Percentiles rank a stretch among this genome's conserved stretches.
Evolutionary conservation across 768 basidiomycete genomes (phyloP).

Genomic region (Hysterangium stoloniferum): DNA sequence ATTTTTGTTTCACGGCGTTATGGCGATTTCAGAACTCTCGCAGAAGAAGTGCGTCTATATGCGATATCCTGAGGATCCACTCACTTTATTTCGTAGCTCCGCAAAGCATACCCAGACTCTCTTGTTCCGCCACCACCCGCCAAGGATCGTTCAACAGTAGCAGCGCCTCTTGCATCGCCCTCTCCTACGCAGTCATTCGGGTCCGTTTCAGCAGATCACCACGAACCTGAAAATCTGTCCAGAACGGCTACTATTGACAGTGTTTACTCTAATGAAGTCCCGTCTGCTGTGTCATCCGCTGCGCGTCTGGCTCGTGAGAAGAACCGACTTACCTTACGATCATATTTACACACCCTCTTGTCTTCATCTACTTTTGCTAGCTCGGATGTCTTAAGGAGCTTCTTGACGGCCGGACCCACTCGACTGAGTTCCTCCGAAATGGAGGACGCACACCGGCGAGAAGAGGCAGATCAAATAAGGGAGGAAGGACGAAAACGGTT

Average conservation of each 20-base stretch:
- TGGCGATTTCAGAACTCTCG: conserved; percentile 89
- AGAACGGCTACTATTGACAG: not conserved
- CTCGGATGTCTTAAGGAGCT: conserved; percentile 79
- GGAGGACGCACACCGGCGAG: conserved; percentile 69
- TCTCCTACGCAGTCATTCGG: conserved; percentile 13
- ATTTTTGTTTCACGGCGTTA: conserved; percentile 88
- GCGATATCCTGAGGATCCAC: not conserved
- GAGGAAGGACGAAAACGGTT: conserved; percentile 86
- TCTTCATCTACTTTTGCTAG: conserved; percentile 65
- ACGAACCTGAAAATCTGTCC: not conserved
- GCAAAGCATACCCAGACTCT: conserved; percentile 78
- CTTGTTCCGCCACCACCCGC: conserved; percentile 75
- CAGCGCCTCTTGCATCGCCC: conserved; percentile 33
- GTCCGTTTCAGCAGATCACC: not conserved
- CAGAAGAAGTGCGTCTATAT: conserved; percentile 57
- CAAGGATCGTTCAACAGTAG: conserved; percentile 77
- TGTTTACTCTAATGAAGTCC: not conserved
- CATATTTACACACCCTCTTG: conserved; percentile 82
- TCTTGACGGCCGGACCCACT: conserved; percentile 74
- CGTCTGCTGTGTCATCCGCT: conserved; percentile 9
- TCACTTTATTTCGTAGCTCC: conserved; percentile 44
- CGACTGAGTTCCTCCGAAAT: conserved; percentile 60
- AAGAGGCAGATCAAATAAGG: conserved; percentile 81
- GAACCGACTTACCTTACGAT: conserved; percentile 88
- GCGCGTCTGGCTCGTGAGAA: conserved; percentile 77